Percentiles rank a stretch among this genome's conserved stretches.
phyloP scores from a whole-genome alignment of 2,329 filamentous ascomycete genomes.

The Colletotrichum filicis region DNA sequence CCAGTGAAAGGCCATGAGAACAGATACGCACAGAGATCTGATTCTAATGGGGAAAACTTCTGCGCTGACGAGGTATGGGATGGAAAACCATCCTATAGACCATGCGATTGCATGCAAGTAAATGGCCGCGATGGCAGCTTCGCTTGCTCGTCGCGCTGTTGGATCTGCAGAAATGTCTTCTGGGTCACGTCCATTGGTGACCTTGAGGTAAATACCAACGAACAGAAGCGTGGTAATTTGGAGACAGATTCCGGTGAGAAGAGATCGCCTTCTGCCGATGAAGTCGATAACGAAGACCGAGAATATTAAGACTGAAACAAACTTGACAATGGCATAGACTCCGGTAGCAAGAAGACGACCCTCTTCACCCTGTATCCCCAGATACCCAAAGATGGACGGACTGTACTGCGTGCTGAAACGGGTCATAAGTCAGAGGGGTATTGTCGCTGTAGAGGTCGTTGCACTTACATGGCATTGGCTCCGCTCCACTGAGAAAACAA shows the following conservation, averaged over 20 bases:
- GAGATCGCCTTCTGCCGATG: slow-evolving; percentile 44
- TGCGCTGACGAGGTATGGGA: slow-evolving; percentile 56
- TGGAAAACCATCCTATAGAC: slow-evolving; percentile 59
- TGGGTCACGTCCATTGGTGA: slow-evolving; percentile 40
- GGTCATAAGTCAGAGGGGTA: too few relatives aligned
- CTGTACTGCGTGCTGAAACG: slow-evolving; percentile 39
- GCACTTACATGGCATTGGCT: slow-evolving; percentile 40
- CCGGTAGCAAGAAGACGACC: slow-evolving; percentile 41
- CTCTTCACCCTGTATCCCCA: slow-evolving; percentile 40
- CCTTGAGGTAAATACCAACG: slow-evolving; percentile 43
- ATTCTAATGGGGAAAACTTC: slow-evolving; percentile 56
- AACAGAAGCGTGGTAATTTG: slow-evolving; percentile 45
- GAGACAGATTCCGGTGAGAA: slow-evolving; percentile 46
- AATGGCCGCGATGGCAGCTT: slow-evolving; percentile 54
- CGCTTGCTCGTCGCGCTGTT: slow-evolving; percentile 44
- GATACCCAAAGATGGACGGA: slow-evolving; percentile 43
- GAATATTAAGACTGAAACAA: slow-evolving; percentile 41
- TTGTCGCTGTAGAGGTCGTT: too few relatives aligned
- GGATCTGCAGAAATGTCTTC: slow-evolving; percentile 35
- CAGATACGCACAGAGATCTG: slow-evolving; percentile 51
- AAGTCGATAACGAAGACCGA: slow-evolving; percentile 45
- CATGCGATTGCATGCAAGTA: slow-evolving; percentile 56
- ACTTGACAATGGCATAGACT: slow-evolving; percentile 42
- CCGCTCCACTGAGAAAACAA: slow-evolving; percentile 43
- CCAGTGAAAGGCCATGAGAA: slow-evolving; percentile 57